A percentile compares a stretch with the other conserved stretches of the same genome.
These are phyloP conservation scores for Fusarium xylarioides DNA, from an alignment of 2,329 filamentous ascomycete species.

Conservation along the genomic window DNA sequence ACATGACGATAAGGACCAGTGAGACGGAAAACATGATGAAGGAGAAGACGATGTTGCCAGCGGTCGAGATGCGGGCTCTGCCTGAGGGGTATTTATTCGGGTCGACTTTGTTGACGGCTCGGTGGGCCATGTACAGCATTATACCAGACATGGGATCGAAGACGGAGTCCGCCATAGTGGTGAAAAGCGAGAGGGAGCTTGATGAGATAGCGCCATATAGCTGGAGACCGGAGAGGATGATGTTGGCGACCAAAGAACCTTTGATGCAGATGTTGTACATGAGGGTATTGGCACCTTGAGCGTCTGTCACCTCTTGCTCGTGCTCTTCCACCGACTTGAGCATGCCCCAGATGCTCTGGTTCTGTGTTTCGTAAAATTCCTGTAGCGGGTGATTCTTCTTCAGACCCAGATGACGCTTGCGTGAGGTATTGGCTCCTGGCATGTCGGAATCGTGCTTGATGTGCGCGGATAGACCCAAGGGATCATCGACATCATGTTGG, in stretches of 20 bases:
- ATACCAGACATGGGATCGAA: constrained; percentile 93
- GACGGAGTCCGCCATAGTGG: constrained; percentile 94
- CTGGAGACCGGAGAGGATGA: constrained; percentile 81
- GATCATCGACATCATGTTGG: neutral
- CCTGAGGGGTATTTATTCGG: constrained; percentile 87
- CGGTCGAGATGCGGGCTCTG: constrained; percentile 92
- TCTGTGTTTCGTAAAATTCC: constrained; percentile 89
- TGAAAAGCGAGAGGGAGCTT: constrained; percentile 91
- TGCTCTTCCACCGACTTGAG: constrained; percentile 95
- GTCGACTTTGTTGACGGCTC: constrained; percentile 88
- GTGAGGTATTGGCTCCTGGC: constrained; percentile 80
- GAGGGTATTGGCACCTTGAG: constrained; percentile 82
- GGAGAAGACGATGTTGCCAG: constrained; percentile 95
- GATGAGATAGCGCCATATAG: constrained; percentile 89
- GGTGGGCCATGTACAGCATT: constrained; percentile 84
- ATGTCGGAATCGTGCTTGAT: constrained; percentile 45
- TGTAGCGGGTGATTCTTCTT: constrained; percentile 66
- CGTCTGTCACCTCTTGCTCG: constrained; percentile 80
- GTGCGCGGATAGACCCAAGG: neutral
- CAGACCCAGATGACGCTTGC: constrained; percentile 68
- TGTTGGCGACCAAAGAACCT: constrained; percentile 81
- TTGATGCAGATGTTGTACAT: constrained; percentile 73
- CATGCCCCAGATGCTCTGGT: constrained; percentile 90
- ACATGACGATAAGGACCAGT: constrained; percentile 90
- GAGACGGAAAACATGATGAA: constrained; percentile 96